Percentiles rank a stretch among this genome's conserved stretches.
phyloP scores from a whole-genome alignment of 2,329 filamentous ascomycete genomes.

The Fusarium heterosporum region DNA sequence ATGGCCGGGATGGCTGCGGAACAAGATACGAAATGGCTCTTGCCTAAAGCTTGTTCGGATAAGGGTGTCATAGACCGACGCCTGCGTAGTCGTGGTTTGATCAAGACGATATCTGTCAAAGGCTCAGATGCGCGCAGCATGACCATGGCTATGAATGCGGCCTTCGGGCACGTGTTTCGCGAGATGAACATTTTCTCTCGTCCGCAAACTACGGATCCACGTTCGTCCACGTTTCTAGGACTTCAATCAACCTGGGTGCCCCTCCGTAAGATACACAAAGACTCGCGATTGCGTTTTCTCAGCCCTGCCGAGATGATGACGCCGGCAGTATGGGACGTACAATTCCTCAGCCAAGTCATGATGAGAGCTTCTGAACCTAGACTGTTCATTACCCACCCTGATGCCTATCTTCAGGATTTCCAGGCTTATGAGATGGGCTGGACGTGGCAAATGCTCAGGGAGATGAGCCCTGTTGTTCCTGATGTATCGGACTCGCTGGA shows the following conservation, averaged over 20 bases:
- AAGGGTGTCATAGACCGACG: slow-evolving; percentile 74
- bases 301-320: slow-evolving; percentile 79
- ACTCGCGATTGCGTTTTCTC: slow-evolving; percentile 77
- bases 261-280: slow-evolving; percentile 79
- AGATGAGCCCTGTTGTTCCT: slow-evolving; percentile 68
- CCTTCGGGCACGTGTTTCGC: slow-evolving; percentile 69
- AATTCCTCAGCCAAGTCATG: slow-evolving; percentile 77
- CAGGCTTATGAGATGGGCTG: slow-evolving; percentile 67
- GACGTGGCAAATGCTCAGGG: slow-evolving; percentile 77
- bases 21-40: slow-evolving; percentile 69
- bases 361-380: slow-evolving; percentile 77
- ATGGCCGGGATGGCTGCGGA: slow-evolving; percentile 56
- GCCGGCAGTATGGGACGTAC: slow-evolving; percentile 75
- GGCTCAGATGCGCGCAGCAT: slow-evolving; percentile 76
- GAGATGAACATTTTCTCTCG: slow-evolving; percentile 55
- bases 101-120: slow-evolving; percentile 71
- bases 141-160: slow-evolving; percentile 69
- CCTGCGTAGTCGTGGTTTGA: slow-evolving; percentile 79
- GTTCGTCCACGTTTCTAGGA: slow-evolving; percentile 64
- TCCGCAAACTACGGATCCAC: slow-evolving; percentile 44
- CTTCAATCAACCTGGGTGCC: slow-evolving; percentile 79
- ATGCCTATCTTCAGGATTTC: slow-evolving; percentile 77
- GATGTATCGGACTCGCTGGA: slow-evolving; percentile 54
- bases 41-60: slow-evolving; percentile 74
- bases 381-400: slow-evolving; percentile 80